phyloP scores from a whole-genome alignment of 2,329 filamentous ascomycete genomes.

The Fusarium incarnatum region DNA sequence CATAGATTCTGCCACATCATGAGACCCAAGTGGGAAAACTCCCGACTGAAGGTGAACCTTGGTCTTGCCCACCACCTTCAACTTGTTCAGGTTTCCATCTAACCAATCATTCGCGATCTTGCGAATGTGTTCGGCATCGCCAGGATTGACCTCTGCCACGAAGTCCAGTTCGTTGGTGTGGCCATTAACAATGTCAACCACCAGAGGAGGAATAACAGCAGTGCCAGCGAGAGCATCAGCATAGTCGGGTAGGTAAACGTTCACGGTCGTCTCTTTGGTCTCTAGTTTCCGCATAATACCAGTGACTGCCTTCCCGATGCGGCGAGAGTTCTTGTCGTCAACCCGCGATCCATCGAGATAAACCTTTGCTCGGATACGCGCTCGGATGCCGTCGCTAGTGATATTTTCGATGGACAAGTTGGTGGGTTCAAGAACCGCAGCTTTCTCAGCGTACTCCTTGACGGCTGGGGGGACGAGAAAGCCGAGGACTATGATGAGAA shows the following conservation, averaged over 20 bases:
- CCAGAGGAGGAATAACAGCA: constrained; percentile 79
- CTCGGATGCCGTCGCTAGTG: constrained; percentile 79
- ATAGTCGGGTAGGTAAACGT: constrained; percentile 87
- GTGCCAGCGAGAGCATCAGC: constrained; percentile 81
- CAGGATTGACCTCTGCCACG: constrained; percentile 78
- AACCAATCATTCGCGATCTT: constrained; percentile 90
- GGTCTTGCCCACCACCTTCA: constrained; percentile 80
- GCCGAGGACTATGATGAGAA: constrained; percentile 79
- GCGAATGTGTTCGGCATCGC: constrained; percentile 80
- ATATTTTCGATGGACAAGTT: constrained; percentile 88
- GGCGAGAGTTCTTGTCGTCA: constrained; percentile 74
- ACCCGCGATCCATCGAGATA: constrained; percentile 83
- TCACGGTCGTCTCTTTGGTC: constrained; percentile 76
- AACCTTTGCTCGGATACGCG: constrained; percentile 85
- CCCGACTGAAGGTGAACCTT: constrained; percentile 82
- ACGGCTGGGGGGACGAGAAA: constrained; percentile 85
- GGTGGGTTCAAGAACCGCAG: constrained; percentile 83
- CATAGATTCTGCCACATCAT: constrained; percentile 78
- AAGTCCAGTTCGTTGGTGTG: constrained; percentile 83
- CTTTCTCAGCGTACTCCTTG: constrained; percentile 87
- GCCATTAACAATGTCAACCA: constrained; percentile 81
- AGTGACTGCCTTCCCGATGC: constrained; percentile 81
- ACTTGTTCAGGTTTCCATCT: constrained; percentile 76
- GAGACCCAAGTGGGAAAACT: constrained; percentile 80
- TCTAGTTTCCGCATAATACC: constrained; percentile 83